A percentile compares a stretch with the other conserved stretches of the same genome.
Conservation (phyloP, 1,284 basidiomycete species). For the Austroboletus rostrupii region DNA sequence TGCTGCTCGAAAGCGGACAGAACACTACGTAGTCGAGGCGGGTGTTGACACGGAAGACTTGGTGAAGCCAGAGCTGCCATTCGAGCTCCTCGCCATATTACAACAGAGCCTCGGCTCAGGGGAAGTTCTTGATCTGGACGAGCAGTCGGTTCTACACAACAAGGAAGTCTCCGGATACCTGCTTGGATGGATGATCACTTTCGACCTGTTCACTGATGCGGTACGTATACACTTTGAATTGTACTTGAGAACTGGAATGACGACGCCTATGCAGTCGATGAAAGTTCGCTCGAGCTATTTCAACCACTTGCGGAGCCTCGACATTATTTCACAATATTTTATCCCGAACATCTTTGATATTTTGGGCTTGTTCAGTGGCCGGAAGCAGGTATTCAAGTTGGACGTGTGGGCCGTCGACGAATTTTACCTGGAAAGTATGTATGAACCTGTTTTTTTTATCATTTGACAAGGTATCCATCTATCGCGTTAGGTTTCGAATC, state of each 20-base stretch:
- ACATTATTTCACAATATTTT: conserved; percentile 63
- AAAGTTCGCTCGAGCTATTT: conserved; percentile 81
- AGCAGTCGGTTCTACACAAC: conserved; percentile 20
- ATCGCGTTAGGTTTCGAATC: conserved; percentile 54
- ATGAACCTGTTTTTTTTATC: not conserved
- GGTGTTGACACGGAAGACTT: conserved; percentile 64
- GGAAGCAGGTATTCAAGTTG: conserved; percentile 66
- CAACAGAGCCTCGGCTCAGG: conserved; percentile 42
- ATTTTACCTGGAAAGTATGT: conserved; percentile 77
- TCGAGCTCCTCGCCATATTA: conserved; percentile 64
- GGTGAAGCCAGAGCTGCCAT: conserved; percentile 55
- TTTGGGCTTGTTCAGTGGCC: conserved; percentile 60
- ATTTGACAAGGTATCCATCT: not conserved
- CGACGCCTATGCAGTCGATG: conserved; percentile 58
- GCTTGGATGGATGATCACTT: conserved; percentile 86
- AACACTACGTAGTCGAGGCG: conserved; percentile 80
- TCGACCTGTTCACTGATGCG: conserved; percentile 85
- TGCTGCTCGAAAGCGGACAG: conserved; percentile 67
- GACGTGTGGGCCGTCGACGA: conserved; percentile 85
- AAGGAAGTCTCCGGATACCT: conserved; percentile 57
- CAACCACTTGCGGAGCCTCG: conserved; percentile 74
- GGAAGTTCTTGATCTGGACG: conserved; percentile 35
- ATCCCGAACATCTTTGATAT: conserved; percentile 75
- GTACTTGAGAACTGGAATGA: conserved; percentile 2
- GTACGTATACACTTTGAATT: conserved; percentile 43